Conservation (phyloP, 345 rosid species). For the Lagerstroemia speciosa region DNA sequence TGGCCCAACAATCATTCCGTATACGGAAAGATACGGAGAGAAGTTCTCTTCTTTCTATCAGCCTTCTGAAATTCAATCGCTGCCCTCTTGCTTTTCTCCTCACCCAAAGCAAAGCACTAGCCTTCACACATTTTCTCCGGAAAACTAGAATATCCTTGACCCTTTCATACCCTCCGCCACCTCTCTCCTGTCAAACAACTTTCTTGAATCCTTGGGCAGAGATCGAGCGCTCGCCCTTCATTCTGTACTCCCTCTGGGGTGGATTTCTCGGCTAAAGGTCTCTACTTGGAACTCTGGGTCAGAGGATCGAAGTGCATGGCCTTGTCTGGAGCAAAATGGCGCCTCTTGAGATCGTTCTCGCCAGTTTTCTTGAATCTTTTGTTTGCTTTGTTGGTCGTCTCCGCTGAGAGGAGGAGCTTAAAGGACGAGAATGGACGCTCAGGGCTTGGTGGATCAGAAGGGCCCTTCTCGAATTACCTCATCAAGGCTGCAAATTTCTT, state of each 20-base stretch:
- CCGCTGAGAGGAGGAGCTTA: conserved; percentile 17
- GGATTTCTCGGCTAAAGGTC: conserved; percentile 1
- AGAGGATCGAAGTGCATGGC: conserved; percentile 1
- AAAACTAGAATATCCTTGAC: too few relatives aligned
- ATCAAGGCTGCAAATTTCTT: conserved; percentile 14
- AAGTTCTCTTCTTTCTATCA: too few relatives aligned
- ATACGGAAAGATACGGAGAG: too few relatives aligned
- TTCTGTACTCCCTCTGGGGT: neutral
- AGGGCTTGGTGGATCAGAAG: conserved; percentile 1
- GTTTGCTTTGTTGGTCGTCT: conserved; percentile 15
- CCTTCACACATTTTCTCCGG: too few relatives aligned
- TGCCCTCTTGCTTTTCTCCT: too few relatives aligned
- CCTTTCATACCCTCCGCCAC: too few relatives aligned
- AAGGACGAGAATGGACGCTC: neutral
- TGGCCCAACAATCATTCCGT: too few relatives aligned
- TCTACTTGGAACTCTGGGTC: neutral
- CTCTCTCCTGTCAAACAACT: neutral
- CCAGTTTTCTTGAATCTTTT: conserved; percentile 4
- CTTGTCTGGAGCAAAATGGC: conserved; percentile 4
- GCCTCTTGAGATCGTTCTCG: neutral
- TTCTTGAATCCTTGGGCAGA: neutral
- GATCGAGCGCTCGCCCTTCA: neutral
- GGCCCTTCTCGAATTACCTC: conserved; percentile 6
- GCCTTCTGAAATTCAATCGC: too few relatives aligned
- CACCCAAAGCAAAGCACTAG: too few relatives aligned